Evolutionary conservation across 108 stramenopile genomes (phyloP), one percentile per base, ranked within the genome.

Genomic region (Skeletonema marinoi): DNA sequence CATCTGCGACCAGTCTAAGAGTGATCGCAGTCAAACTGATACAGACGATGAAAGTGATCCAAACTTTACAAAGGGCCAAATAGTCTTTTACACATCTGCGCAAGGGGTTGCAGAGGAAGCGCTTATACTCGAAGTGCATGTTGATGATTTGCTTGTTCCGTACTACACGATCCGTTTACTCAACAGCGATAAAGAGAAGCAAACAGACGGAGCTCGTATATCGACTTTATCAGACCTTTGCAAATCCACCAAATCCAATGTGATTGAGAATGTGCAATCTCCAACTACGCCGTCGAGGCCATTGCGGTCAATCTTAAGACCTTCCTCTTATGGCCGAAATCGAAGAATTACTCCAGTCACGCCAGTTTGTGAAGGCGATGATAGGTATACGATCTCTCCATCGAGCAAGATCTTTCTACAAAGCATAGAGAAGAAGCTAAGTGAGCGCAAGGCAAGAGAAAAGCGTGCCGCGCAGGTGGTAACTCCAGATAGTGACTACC

Each of bases 151-250:
- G 3, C 35, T 77, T 12, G 51, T 58, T 39, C 75, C 80, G 14
- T 81, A 77, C 62, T 81, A 81, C 56, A 81, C 75, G 21, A 81
- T 81, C 42, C 60, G 69, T 25, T 56, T 56, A 21, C 42, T 77
- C 21, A 38, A 25, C 14, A 46, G 56, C 29, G 75, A 64, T 25
- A 68, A 30, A 39, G 80, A 81, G 68, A 81, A 77, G 70, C 80
- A 81, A 70, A 77, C 75, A 16, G 68, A 74, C 33, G 68, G 69
- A 17, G 31, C 39, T 29, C 73, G 69, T 33, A 65, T 81, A 56
- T 56, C 54, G 25, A 56, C 54, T 25, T 56, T 56, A 46, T 62
- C 32, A 25, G 19, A 33, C 14, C 66, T 65, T 61, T 51, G 64
- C 64, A 51, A 62, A 46, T 46, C 44, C 44, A 3, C 16, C 3